Percentiles rank a stretch among this genome's conserved stretches.
These are phyloP conservation scores for Gymnopus androsaceus DNA, from an alignment of 1,284 basidiomycete genomes.

Conservation along the genomic window DNA sequence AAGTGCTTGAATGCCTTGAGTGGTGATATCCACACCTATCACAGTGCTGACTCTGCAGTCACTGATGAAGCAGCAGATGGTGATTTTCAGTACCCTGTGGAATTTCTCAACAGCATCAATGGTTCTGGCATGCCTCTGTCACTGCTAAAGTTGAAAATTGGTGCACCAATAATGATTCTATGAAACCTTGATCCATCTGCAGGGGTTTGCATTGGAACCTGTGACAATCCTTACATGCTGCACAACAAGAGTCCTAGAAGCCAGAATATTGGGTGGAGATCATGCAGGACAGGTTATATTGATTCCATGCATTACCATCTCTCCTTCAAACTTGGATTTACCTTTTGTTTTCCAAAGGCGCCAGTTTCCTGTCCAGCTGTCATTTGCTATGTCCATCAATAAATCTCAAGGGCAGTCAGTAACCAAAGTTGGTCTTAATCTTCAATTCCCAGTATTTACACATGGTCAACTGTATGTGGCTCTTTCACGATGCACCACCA, in stretches of 20 bases:
- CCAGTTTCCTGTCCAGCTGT: conserved; percentile 35
- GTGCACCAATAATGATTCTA: conserved; percentile 39
- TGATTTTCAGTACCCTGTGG: neutral
- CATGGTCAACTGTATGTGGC: conserved; percentile 29
- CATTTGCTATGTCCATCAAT: conserved; percentile 40
- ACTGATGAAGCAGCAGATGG: neutral
- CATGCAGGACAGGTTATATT: conserved; percentile 28
- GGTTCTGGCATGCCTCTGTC: conserved; percentile 32
- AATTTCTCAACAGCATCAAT: conserved; percentile 27
- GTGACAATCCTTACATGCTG: conserved; percentile 25
- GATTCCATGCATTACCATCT: conserved; percentile 28
- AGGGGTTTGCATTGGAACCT: conserved; percentile 43
- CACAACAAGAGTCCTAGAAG: conserved; percentile 27
- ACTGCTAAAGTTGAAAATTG: conserved; percentile 34
- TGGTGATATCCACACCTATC: neutral
- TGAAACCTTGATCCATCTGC: conserved; percentile 31
- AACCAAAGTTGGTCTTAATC: conserved; percentile 31
- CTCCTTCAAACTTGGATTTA: conserved; percentile 23
- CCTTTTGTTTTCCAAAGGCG: conserved; percentile 27
- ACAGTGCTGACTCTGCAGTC: neutral
- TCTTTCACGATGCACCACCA: conserved; percentile 25
- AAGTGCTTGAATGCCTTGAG: neutral
- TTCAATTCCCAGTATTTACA: conserved; percentile 23
- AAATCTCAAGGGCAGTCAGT: conserved; percentile 47
- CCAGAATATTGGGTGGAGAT: conserved; percentile 30